Conservation (phyloP, 257 asterid genomes). For the Verbascum thapsus region DNA sequence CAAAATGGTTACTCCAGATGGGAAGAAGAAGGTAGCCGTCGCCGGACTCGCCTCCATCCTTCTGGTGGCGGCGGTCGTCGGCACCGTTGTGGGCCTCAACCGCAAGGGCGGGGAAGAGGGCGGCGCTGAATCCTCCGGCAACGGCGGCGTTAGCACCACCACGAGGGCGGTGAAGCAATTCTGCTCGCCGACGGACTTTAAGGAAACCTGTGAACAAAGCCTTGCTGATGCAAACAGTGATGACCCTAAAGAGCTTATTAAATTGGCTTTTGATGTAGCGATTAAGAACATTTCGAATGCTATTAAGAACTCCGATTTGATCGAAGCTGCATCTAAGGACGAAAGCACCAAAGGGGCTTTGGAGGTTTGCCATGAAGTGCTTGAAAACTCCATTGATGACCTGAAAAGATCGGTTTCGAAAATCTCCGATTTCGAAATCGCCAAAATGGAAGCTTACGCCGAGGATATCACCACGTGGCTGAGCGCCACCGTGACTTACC, state of each 20-base stretch:
- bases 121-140: not conserved
- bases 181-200: conserved; percentile 64
- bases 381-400: conserved; percentile 56
- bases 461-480: conserved; percentile 3
- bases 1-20: conserved; percentile 24
- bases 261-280: conserved; percentile 45
- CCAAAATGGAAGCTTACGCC: not conserved
- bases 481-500: conserved; percentile 3
- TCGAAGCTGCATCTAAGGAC: conserved; percentile 53
- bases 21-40: conserved; percentile 38
- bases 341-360: conserved; percentile 52
- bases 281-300: conserved; percentile 35
- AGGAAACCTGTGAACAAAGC: conserved; percentile 51
- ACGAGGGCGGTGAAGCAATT: conserved; percentile 46
- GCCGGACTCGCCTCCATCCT: conserved; percentile 49
- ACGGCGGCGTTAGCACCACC: not conserved
- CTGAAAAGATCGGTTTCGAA: not conserved
- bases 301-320: conserved; percentile 39
- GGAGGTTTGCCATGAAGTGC: conserved; percentile 47
- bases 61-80: conserved; percentile 56
- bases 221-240: conserved; percentile 48
- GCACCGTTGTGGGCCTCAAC: conserved; percentile 33
- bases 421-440: not conserved
- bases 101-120: not conserved
- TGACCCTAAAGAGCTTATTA: conserved; percentile 58